A percentile compares a stretch with the other conserved stretches of the same genome.
These are phyloP conservation scores for Diophrys sp. DNA, from an alignment of 73 alveolate genomes.

Conservation along the genomic window DNA sequence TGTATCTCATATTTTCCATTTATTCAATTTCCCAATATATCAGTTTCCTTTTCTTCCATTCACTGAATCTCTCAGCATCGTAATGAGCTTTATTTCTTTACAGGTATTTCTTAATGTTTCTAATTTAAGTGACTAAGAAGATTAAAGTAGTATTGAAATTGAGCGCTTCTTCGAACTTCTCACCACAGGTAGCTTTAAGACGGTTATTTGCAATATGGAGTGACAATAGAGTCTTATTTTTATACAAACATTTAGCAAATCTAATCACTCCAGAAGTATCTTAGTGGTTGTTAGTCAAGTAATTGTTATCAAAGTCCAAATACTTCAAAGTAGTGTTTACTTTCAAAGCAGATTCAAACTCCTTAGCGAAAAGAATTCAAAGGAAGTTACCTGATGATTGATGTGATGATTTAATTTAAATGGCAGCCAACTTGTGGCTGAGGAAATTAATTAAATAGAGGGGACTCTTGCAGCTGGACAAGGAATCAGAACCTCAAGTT, in stretches of 20 bases:
- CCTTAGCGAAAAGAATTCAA: constrained; percentile 64
- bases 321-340: constrained; percentile 57
- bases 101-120: constrained; percentile 55
- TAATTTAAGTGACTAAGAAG: constrained; percentile 53
- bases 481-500: too few relatives aligned
- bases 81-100: constrained; percentile 66
- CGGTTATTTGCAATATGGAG: constrained; percentile 65
- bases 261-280: constrained; percentile 57
- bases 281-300: constrained; percentile 56
- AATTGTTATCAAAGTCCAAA: constrained; percentile 71
- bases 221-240: constrained; percentile 54
- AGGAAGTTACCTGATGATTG: constrained; percentile 74
- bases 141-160: constrained; percentile 56
- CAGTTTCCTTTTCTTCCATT: constrained; percentile 80
- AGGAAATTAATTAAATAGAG: too few relatives aligned
- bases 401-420: too few relatives aligned
- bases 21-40: constrained; percentile 35
- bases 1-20: constrained; percentile 37
- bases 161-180: constrained; percentile 51
- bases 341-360: constrained; percentile 61
- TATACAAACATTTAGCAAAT: constrained; percentile 44
- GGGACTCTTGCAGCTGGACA: too few relatives aligned
- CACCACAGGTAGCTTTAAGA: constrained; percentile 67
- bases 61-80: constrained; percentile 71
- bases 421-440: too few relatives aligned